A percentile compares a stretch with the other conserved stretches of the same genome.
phyloP scores from a whole-genome alignment of 495 filamentous ascomycete genomes.

The Trichoderma orchidacearum region DNA sequence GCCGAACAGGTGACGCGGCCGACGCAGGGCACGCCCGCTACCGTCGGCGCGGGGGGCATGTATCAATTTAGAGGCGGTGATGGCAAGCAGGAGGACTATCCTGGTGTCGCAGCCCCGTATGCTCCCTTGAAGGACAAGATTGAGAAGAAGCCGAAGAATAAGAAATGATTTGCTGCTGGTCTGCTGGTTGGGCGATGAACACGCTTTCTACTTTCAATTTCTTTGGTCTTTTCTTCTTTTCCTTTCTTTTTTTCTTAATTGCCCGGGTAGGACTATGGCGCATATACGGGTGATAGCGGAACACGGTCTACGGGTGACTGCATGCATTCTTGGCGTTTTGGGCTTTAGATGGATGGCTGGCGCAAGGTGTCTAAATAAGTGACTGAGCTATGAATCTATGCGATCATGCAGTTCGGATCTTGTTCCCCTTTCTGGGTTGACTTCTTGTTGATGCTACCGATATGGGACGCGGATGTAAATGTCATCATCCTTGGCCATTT shows the following conservation, averaged over 20 bases:
- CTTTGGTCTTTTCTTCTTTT: too few relatives aligned
- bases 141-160: constrained; percentile 33
- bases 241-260: too few relatives aligned
- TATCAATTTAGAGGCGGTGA: constrained; percentile 30
- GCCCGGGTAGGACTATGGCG: not conserved
- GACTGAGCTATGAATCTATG: not conserved
- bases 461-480: too few relatives aligned
- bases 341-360: constrained; percentile 2
- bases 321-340: not conserved
- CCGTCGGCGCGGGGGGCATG: constrained; percentile 20
- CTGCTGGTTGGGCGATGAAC: not conserved
- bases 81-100: constrained; percentile 11
- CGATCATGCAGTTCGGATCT: too few relatives aligned
- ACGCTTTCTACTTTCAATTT: too few relatives aligned
- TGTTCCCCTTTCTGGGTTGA: too few relatives aligned
- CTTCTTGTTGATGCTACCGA: too few relatives aligned
- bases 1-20: constrained; percentile 59
- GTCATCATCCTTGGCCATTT: too few relatives aligned
- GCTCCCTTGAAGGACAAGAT: constrained; percentile 53
- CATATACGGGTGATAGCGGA: not conserved
- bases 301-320: not conserved
- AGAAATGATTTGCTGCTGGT: constrained; percentile 10
- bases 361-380: not conserved
- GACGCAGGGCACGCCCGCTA: constrained; percentile 35
- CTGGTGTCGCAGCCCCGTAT: constrained; percentile 63